Conservation (phyloP, 1,139 yeast genomes). For the Protomyces lactucae-debilis region DNA sequence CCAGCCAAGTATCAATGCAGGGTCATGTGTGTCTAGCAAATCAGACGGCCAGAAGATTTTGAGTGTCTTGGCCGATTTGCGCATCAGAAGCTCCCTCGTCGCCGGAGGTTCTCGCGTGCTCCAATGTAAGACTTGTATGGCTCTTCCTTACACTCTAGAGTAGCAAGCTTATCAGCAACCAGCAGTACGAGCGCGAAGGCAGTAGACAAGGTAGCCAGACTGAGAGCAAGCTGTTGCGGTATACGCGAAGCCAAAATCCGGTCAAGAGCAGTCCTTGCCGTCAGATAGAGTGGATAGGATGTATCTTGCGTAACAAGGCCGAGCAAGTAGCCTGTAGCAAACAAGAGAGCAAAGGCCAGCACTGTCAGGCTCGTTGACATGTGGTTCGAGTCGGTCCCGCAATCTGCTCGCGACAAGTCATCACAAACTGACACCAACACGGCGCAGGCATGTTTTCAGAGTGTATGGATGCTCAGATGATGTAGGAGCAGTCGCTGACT, state of each 20-base stretch:
- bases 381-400: background rate
- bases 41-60: constrained; percentile 35
- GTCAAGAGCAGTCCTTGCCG: background rate
- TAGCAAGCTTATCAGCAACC: constrained; percentile 11
- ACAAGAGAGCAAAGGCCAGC: background rate
- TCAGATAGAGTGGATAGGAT: background rate
- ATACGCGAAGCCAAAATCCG: background rate
- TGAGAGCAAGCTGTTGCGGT: background rate
- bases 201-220: background rate
- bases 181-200: constrained; percentile 1
- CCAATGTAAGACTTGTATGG: constrained; percentile 22
- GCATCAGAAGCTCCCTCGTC: constrained; percentile 35
- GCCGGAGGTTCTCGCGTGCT: constrained; percentile 35
- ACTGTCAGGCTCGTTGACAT: background rate
- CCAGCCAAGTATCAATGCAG: constrained; percentile 34
- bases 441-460: background rate
- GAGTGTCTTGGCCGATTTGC: constrained; percentile 12
- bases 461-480: background rate
- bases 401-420: background rate
- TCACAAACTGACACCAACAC: background rate
- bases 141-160: background rate
- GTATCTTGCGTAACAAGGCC: background rate
- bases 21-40: constrained; percentile 13
- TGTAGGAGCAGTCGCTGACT: background rate
- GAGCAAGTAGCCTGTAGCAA: background rate